phyloP scores from a whole-genome alignment of 345 rosid genomes.

The Balakata baccata region DNA sequence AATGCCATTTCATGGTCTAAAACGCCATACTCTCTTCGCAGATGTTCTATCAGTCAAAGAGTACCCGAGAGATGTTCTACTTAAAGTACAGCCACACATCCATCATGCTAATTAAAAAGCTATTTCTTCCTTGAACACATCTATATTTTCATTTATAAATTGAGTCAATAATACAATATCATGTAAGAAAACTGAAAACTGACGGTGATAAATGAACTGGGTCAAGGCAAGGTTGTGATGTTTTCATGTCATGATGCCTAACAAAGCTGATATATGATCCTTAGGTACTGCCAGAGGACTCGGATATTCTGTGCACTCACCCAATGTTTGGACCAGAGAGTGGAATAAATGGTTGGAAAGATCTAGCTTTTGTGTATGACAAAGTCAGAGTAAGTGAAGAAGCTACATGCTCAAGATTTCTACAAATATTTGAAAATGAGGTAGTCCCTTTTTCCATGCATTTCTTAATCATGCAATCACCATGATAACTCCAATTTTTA shows the following conservation, averaged over 20 bases:
- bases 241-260: neutral
- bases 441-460: neutral
- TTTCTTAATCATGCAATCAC: neutral
- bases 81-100: slow-evolving; percentile 1
- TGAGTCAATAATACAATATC: neutral
- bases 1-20: slow-evolving; percentile 15
- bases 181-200: neutral
- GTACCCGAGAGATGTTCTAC: slow-evolving; percentile 15
- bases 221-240: neutral
- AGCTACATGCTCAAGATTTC: slow-evolving; percentile 15
- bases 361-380: slow-evolving; percentile 20
- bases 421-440: slow-evolving; percentile 21
- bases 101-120: neutral
- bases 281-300: slow-evolving; percentile 22
- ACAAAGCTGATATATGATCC: neutral
- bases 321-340: slow-evolving; percentile 29
- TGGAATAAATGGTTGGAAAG: slow-evolving; percentile 22
- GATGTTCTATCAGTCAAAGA: slow-evolving; percentile 27
- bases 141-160: neutral
- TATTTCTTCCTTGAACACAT: neutral
- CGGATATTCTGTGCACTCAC: slow-evolving; percentile 21
- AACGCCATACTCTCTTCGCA: slow-evolving; percentile 16
- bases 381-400: slow-evolving; percentile 17
- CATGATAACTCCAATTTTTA: neutral
- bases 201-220: too few species aligned